A percentile compares a stretch with the other conserved stretches of the same genome.
Conservation (phyloP, 1,139 yeast genomes). For the Groenewaldozyma sp. region DNA sequence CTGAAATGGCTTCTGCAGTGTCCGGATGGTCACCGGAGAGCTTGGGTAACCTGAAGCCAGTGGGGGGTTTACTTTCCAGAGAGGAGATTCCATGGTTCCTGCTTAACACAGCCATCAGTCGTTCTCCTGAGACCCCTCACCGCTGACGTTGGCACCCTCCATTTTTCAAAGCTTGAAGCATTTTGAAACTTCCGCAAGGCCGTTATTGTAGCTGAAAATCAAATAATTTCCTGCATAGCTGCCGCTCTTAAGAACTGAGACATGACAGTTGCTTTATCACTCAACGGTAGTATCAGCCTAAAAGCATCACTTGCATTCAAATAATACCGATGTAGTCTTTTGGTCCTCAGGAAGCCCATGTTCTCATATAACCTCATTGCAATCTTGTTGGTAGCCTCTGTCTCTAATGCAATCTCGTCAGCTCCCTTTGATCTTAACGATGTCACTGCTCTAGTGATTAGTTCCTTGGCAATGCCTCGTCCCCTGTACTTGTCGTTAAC, state of each 20-base stretch:
- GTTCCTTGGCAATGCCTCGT: constrained; percentile 65
- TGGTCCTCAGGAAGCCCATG: constrained; percentile 75
- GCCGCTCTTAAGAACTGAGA: constrained; percentile 24
- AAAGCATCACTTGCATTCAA: constrained; percentile 90
- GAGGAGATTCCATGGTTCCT: neutral
- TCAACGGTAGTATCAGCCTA: constrained; percentile 61
- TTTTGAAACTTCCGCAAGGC: neutral
- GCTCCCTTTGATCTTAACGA: constrained; percentile 54
- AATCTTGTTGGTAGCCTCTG: constrained; percentile 73
- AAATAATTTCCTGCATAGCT: constrained; percentile 6
- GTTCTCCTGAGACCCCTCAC: neutral
- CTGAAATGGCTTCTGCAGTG: too few species aligned
- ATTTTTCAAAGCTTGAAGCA: neutral
- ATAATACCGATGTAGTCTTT: constrained; percentile 78
- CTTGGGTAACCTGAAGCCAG: too few species aligned
- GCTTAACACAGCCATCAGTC: neutral
- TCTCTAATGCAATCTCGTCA: constrained; percentile 85
- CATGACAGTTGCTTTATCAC: constrained; percentile 40
- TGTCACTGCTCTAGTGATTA: constrained; percentile 57
- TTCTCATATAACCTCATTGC: constrained; percentile 77
- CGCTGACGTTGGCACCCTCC: neutral
- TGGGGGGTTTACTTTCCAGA: neutral
- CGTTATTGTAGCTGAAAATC: constrained; percentile 6
- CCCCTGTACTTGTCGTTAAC: constrained; percentile 67
- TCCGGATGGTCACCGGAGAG: too few species aligned